A percentile compares a stretch with the other conserved stretches of the same genome.
Conservation (phyloP, 192 early-diverging fungal species). For the Linderina pennispora region DNA sequence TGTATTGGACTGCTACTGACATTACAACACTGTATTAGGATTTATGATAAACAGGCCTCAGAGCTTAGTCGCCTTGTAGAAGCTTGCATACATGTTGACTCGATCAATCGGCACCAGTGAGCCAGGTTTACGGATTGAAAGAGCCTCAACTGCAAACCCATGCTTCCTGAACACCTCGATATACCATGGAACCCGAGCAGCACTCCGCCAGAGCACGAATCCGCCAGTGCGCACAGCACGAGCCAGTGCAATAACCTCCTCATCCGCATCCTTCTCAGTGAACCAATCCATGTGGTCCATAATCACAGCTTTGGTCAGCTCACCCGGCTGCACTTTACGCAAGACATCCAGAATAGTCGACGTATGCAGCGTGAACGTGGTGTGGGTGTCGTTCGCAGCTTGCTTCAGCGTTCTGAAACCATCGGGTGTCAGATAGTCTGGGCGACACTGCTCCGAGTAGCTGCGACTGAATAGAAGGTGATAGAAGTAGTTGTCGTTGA, state of each 20-base stretch:
- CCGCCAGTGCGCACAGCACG: conserved; percentile 55
- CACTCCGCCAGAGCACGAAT: conserved; percentile 75
- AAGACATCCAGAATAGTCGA: conserved; percentile 70
- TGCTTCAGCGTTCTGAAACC: conserved; percentile 59
- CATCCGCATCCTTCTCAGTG: conserved; percentile 55
- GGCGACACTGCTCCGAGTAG: conserved; percentile 62
- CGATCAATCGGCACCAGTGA: conserved; percentile 62
- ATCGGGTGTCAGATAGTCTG: conserved; percentile 66
- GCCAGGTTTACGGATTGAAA: conserved; percentile 62
- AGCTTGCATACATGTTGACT: conserved; percentile 82
- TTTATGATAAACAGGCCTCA: conserved; percentile 8
- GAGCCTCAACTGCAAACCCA: conserved; percentile 61
- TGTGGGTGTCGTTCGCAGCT: conserved; percentile 1
- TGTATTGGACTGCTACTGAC: no score
- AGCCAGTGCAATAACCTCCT: conserved; percentile 64
- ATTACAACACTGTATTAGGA: no score
- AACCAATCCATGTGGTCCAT: conserved; percentile 95
- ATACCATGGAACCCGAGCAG: conserved; percentile 79
- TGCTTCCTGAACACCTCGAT: conserved; percentile 62
- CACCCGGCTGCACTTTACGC: conserved; percentile 50
- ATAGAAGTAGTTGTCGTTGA: conserved; percentile 81
- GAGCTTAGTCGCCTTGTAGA: conserved; percentile 52
- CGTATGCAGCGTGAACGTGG: conserved; percentile 73
- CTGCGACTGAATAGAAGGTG: conserved; percentile 65
- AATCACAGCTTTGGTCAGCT: conserved; percentile 67